phyloP scores from a whole-genome alignment of 1,139 yeast species.

The Taiozyma sp. region DNA sequence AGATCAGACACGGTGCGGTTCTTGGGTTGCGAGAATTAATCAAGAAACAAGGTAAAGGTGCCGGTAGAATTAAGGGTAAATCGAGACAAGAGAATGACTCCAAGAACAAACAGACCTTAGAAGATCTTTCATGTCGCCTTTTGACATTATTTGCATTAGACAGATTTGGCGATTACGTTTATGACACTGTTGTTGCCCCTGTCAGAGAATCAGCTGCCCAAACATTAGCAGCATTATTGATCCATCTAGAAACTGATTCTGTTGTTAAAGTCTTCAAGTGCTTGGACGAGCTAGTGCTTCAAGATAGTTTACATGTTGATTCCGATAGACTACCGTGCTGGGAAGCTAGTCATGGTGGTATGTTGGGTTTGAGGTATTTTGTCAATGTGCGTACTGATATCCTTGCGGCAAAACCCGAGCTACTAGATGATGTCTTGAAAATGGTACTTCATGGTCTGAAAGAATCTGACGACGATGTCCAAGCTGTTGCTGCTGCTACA shows the following conservation, averaged over 20 bases:
- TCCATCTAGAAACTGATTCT: constrained; percentile 60
- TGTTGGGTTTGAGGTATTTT: constrained; percentile 88
- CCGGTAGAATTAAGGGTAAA: constrained; percentile 75
- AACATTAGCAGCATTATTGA: constrained; percentile 80
- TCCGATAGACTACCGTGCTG: constrained; percentile 46
- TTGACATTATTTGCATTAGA: constrained; percentile 89
- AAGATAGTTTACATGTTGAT: constrained; percentile 35
- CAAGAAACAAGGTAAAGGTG: constrained; percentile 80
- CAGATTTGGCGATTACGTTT: constrained; percentile 94
- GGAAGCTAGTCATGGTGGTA: constrained; percentile 99
- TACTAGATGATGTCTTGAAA: constrained; percentile 68
- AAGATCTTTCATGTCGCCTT: constrained; percentile 83
- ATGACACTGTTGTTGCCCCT: constrained; percentile 98
- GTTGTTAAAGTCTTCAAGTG: constrained; percentile 60
- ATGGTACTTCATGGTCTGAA: constrained; percentile 86
- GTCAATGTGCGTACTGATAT: constrained; percentile 87
- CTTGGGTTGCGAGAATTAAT: constrained; percentile 87
- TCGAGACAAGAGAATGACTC: constrained; percentile 55
- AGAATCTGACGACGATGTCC: constrained; percentile 92
- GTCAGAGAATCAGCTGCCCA: constrained; percentile 97
- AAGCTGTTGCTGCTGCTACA: constrained; percentile 94
- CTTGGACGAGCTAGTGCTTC: constrained; percentile 67
- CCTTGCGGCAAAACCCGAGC: constrained; percentile 49
- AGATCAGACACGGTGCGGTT: constrained; percentile 93
- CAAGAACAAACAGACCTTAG: constrained; percentile 68